phyloP scores from a whole-genome alignment of 805 yeast genomes.

The Pichia exigua region DNA sequence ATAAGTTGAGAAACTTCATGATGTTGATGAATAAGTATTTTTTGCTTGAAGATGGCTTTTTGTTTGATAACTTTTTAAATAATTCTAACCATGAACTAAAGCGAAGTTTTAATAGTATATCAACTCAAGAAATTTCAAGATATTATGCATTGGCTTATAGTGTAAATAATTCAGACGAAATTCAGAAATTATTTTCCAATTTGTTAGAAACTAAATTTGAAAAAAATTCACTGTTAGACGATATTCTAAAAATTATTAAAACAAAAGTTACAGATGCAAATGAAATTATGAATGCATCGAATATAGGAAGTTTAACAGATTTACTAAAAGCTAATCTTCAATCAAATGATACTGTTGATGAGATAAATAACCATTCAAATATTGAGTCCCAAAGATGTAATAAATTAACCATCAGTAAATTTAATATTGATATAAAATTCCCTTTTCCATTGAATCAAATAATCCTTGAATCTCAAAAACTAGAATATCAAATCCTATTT shows the following conservation, averaged over 20 bases:
- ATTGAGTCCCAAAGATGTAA: slow-evolving; percentile 25
- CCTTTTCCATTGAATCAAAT: slow-evolving; percentile 86
- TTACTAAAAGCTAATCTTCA: slow-evolving; percentile 37
- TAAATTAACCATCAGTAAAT: slow-evolving; percentile 39
- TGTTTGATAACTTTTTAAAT: slow-evolving; percentile 46
- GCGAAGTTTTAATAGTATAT: slow-evolving; percentile 24
- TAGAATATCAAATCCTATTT: slow-evolving; percentile 74
- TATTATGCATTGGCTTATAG: slow-evolving; percentile 18
- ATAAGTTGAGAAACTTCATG: slow-evolving; percentile 41
- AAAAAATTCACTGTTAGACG: slow-evolving; percentile 18
- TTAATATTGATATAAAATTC: slow-evolving; percentile 50
- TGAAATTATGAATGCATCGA: slow-evolving; percentile 37
- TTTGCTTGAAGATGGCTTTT: slow-evolving; percentile 44
- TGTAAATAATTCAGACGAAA: slow-evolving; percentile 4
- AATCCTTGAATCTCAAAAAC: slow-evolving; percentile 57
- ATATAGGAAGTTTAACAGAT: slow-evolving; percentile 36
- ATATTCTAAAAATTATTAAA: slow-evolving; percentile 42
- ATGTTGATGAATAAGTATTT: slow-evolving; percentile 47
- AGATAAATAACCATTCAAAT: neutral
- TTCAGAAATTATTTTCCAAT: neutral
- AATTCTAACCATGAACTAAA: slow-evolving; percentile 45
- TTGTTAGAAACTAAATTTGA: slow-evolving; percentile 9
- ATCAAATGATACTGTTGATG: slow-evolving; percentile 15
- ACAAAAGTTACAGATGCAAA: slow-evolving; percentile 50
- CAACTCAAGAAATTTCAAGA: slow-evolving; percentile 28